Evolutionary conservation across 148 eudicot genomes (phyloP).

Genomic region (Cornus kousa): DNA sequence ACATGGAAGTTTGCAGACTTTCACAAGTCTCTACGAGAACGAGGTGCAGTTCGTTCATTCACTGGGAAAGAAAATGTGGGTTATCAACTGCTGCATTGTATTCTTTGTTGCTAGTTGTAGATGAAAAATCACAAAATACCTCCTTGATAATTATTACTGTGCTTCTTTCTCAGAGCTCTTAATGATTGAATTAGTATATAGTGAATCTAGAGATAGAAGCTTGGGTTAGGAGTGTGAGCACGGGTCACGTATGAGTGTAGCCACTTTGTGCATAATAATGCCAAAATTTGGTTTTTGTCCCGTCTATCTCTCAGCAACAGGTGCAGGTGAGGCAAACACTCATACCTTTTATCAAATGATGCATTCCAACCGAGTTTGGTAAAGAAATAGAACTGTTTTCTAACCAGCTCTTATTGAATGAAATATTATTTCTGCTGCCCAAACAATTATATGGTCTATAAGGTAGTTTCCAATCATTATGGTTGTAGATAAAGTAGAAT

Average conservation of each 20-base stretch:
- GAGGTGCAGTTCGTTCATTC: conserved; percentile 79
- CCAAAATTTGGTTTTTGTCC: too few relatives aligned
- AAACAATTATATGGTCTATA: not conserved
- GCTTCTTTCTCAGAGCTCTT: too few relatives aligned
- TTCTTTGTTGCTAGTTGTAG: not conserved
- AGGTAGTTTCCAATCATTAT: not conserved
- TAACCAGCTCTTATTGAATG: not conserved
- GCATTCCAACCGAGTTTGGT: not conserved
- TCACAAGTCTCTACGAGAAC: conserved; percentile 55
- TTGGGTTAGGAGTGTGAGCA: too few relatives aligned
- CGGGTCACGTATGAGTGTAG: too few relatives aligned
- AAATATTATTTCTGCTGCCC: not conserved
- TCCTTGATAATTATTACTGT: too few relatives aligned
- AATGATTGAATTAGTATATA: too few relatives aligned
- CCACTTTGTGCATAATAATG: too few relatives aligned
- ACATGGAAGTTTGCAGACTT: conserved; percentile 81
- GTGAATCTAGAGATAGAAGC: too few relatives aligned
- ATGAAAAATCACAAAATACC: not conserved
- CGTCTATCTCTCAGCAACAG: too few relatives aligned
- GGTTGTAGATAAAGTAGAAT: too few relatives aligned
- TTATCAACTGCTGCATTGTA: not conserved
- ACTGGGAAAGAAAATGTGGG: conserved; percentile 83
- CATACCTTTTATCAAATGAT: too few relatives aligned
- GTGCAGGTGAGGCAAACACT: too few relatives aligned
- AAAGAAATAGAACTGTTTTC: not conserved